Base-by-base conservation (phyloP, 2,329 filamentous ascomycete species). In the Neofusicoccum cordaticola region DNA sequence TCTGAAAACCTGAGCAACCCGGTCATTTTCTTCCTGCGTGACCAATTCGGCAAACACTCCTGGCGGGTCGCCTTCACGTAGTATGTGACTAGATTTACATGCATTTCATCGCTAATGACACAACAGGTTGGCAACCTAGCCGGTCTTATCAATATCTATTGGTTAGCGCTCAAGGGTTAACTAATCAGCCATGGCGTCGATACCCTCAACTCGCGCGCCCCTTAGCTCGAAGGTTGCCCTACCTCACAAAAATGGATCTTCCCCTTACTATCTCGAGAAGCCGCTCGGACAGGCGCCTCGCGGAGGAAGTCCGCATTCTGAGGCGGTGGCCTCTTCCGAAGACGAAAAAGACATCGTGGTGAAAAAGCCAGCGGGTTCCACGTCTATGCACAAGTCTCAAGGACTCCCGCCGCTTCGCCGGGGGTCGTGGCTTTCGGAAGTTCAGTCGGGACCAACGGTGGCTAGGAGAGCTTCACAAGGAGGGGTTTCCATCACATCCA, bases 311-410 rank as follows among this genome's bases (percentile, higher is more conserved):
- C 94, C 94, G 22, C 95, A 98, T 74, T 97, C 93, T 3, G 94
- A 98, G 75, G 94, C 92, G 60, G 82, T 98, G 66, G 93, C 90
- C 61, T 98, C 94, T 69, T 97, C 93, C 12, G 95, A 98, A 76
- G 95, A 98, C 76, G 95, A 99, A 77, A 85, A 82, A 65, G 90
- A 97, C 66, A 42, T 52, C n/a, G 57, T 65, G 6, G 56, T 45
- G 17, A 63, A 62, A 31, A 63, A 66, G 39, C 37, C 61, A 27
- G 31, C 39, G 2, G 27, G 45, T 2, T 15, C 61, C 15, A 41
- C 52, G 5, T 70, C 34, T 65, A 71, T 58, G 70, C 69, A 52
- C 71, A 75, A 60, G n/a, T 42, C 79, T 69, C 77, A 57, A 91
- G 88, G 71, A 86, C 90, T 52, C 85, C 84, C 31, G 9, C 62